These are phyloP conservation scores for Euphrasia arctica DNA, from an alignment of 305 asterid species.

Conservation along the genomic window DNA sequence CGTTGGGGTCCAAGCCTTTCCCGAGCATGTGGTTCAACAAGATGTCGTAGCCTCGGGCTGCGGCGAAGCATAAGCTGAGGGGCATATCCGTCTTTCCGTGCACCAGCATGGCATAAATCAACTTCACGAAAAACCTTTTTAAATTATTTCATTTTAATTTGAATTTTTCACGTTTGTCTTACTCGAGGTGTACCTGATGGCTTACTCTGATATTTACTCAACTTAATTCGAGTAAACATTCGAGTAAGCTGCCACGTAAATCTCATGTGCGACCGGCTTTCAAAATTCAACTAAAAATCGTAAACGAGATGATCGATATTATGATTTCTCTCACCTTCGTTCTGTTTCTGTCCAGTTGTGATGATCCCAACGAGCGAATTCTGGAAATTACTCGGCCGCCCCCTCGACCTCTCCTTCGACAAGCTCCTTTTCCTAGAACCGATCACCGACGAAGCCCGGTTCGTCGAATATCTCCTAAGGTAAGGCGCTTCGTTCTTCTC, in stretches of 20 bases:
- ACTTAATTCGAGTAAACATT: too few relatives aligned
- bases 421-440: slow-evolving; percentile 21
- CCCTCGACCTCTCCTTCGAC: slow-evolving; percentile 21
- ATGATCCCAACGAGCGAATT: slow-evolving; percentile 78
- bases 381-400: slow-evolving; percentile 35
- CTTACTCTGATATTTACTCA: too few relatives aligned
- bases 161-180: too few relatives aligned
- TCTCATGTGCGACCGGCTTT: too few relatives aligned
- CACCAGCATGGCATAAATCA: slow-evolving; percentile 68
- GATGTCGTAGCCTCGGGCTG: slow-evolving; percentile 62
- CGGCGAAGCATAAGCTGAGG: slow-evolving; percentile 84
- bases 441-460: slow-evolving; percentile 34
- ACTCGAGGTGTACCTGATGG: too few relatives aligned
- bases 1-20: slow-evolving; percentile 72
- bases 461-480: slow-evolving; percentile 45
- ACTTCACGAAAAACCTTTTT: too few relatives aligned
- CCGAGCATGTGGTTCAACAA: slow-evolving; percentile 62
- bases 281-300: too few relatives aligned
- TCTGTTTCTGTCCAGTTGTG: slow-evolving; percentile 47
- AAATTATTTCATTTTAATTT: too few relatives aligned
- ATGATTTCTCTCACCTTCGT: slow-evolving; percentile 50
- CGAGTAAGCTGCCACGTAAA: too few relatives aligned
- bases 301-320: too few relatives aligned
- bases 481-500: slow-evolving; percentile 32
- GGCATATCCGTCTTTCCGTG: slow-evolving; percentile 82